Evolutionary conservation across 2,329 filamentous ascomycete genomes (phyloP).

Genomic region (Torrubiella hemipterigena): DNA sequence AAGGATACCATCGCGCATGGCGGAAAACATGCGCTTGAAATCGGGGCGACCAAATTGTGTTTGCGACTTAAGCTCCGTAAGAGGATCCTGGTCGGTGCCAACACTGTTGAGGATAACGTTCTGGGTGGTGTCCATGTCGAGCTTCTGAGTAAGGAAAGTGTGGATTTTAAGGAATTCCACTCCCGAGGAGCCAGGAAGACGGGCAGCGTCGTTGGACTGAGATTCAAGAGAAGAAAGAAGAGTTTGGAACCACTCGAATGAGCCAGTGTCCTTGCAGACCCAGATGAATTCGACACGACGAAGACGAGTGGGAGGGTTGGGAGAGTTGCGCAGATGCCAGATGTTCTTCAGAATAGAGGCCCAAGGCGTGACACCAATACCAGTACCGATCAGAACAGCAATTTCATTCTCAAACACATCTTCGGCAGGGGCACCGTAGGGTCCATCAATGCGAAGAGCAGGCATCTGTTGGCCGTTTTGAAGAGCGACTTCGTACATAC

Average conservation of each 20-base stretch:
- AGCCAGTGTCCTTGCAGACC: slow-evolving; percentile 91
- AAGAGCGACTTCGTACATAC: slow-evolving; percentile 96
- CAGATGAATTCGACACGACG: slow-evolving; percentile 97
- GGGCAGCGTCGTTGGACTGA: slow-evolving; percentile 62
- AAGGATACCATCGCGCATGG: slow-evolving; percentile 79
- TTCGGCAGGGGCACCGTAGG: slow-evolving; percentile 92
- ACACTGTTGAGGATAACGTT: slow-evolving; percentile 97
- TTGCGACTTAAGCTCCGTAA: slow-evolving; percentile 79
- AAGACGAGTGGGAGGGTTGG: slow-evolving; percentile 79
- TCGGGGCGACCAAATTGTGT: slow-evolving; percentile 95
- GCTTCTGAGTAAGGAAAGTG: slow-evolving; percentile 88
- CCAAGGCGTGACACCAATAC: slow-evolving; percentile 82
- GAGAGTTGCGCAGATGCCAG: slow-evolving; percentile 85
- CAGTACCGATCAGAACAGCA: slow-evolving; percentile 72
- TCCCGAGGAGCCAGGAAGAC: slow-evolving; percentile 53
- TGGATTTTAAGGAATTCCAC: slow-evolving; percentile 93
- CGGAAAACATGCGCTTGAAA: slow-evolving; percentile 66
- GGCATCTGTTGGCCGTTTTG: slow-evolving; percentile 93
- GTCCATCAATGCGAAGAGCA: slow-evolving; percentile 77
- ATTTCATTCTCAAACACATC: slow-evolving; percentile 94
- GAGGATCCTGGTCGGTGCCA: slow-evolving; percentile 73
- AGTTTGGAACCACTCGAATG: slow-evolving; percentile 98
- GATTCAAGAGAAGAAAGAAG: slow-evolving; percentile 82
- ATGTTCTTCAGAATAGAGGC: slow-evolving; percentile 90
- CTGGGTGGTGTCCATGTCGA: slow-evolving; percentile 84